Percentiles rank a stretch among this genome's conserved stretches.
These are phyloP conservation scores for Xylaria cubensis DNA, from an alignment of 495 filamentous ascomycete species.

Conservation along the genomic window DNA sequence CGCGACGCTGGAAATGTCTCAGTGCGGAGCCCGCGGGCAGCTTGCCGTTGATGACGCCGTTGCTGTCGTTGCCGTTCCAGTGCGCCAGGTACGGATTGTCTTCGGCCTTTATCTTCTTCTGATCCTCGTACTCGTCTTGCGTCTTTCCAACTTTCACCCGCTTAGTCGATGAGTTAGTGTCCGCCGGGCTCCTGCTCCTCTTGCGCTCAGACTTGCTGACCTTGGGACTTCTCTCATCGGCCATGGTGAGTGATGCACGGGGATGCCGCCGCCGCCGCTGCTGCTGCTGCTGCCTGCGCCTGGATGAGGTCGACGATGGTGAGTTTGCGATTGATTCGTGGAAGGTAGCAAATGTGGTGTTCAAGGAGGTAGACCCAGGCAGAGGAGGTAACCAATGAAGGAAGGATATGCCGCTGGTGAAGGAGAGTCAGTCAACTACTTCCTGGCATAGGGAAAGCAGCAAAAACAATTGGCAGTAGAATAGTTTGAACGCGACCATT, in stretches of 20 bases:
- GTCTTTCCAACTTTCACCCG: conserved; percentile 47
- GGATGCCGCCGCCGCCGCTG: neutral
- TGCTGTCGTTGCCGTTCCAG: conserved; percentile 64
- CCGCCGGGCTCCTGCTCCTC: conserved; percentile 32
- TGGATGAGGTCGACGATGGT: neutral
- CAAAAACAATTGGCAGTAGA: neutral
- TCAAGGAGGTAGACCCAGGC: neutral
- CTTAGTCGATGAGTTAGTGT: conserved; percentile 31
- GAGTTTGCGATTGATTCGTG: conserved; percentile 2
- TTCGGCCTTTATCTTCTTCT: conserved; percentile 39
- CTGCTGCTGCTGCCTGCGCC: neutral
- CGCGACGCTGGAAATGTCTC: conserved; percentile 74
- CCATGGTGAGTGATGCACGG: conserved; percentile 17
- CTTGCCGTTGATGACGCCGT: conserved; percentile 48
- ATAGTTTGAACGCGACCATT: neutral
- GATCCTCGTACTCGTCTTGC: conserved; percentile 39
- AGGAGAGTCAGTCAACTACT: neutral
- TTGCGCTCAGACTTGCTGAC: conserved; percentile 31
- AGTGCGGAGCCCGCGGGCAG: conserved; percentile 56
- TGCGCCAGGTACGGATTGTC: conserved; percentile 91
- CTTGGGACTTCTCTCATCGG: conserved; percentile 27
- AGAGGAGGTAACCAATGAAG: neutral
- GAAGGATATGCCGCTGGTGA: neutral
- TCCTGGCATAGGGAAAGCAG: neutral
- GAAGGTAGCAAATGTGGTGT: neutral